phyloP scores from a whole-genome alignment of 305 asterid species.

The Solanum hybrid region DNA sequence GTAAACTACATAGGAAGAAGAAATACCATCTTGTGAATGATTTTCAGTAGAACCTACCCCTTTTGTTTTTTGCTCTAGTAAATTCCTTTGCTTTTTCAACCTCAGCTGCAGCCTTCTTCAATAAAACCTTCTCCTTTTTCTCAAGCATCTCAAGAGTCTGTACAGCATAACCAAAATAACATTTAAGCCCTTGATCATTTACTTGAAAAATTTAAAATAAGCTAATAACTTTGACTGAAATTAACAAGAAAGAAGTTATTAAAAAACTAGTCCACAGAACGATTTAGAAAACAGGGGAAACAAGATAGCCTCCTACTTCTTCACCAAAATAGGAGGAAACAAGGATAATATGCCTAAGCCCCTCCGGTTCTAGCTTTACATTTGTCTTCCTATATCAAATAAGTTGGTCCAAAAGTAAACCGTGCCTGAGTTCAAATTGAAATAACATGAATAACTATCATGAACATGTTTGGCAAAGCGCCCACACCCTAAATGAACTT shows the following conservation, averaged over 20 bases:
- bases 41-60: slow-evolving; percentile 35
- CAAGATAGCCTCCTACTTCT: not conserved
- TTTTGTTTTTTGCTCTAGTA: slow-evolving; percentile 65
- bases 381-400: slow-evolving; percentile 1
- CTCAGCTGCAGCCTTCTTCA: slow-evolving; percentile 62
- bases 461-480: not conserved
- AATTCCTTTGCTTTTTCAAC: slow-evolving; percentile 72
- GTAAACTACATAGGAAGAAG: not conserved
- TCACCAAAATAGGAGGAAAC: not conserved
- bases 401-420: not conserved
- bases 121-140: slow-evolving; percentile 68
- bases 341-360: not conserved
- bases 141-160: slow-evolving; percentile 82
- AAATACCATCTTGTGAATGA: not conserved
- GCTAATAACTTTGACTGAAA: not conserved
- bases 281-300: not conserved
- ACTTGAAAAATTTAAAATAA: not conserved
- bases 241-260: not conserved
- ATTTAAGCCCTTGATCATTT: not conserved
- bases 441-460: not conserved
- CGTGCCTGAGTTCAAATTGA: not conserved
- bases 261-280: not conserved
- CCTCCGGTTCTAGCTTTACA: not conserved
- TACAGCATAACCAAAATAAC: slow-evolving; percentile 11
- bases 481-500: not conserved